phyloP scores from a whole-genome alignment of 2,329 filamentous ascomycete species.

The Colletotrichum kahawae region DNA sequence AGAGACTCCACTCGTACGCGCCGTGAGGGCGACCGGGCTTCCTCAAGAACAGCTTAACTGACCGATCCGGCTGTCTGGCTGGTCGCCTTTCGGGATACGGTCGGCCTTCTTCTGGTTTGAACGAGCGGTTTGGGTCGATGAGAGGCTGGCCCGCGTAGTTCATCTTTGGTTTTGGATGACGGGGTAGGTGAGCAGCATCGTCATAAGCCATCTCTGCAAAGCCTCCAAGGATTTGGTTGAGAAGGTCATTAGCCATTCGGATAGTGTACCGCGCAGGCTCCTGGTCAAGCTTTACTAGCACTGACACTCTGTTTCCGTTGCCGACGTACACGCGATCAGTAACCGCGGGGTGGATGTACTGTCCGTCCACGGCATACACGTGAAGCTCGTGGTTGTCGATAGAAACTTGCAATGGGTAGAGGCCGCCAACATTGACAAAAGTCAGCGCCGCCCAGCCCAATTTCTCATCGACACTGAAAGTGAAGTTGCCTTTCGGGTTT shows the following conservation, averaged over 20 bases:
- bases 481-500: neutral
- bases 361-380: conserved; percentile 47
- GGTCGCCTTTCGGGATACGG: neutral
- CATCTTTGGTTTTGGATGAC: neutral
- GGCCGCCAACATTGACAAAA: neutral
- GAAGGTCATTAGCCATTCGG: conserved; percentile 17
- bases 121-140: neutral
- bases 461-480: neutral
- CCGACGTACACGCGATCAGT: conserved; percentile 27
- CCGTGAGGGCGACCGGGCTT: neutral
- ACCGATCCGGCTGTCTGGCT: neutral
- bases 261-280: conserved; percentile 40
- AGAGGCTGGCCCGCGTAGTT: neutral
- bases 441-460: neutral
- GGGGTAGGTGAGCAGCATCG: neutral
- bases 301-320: conserved; percentile 44
- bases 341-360: conserved; percentile 40
- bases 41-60: neutral
- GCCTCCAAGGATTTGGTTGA: neutral
- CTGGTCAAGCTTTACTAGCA: conserved; percentile 45
- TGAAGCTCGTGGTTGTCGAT: conserved; percentile 49
- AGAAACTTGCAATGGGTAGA: conserved; percentile 29
- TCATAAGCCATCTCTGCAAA: neutral
- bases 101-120: neutral
- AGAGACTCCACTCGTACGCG: neutral